Conservation (phyloP, 2,329 filamentous ascomycete species). For the Blastomyces parvus region DNA sequence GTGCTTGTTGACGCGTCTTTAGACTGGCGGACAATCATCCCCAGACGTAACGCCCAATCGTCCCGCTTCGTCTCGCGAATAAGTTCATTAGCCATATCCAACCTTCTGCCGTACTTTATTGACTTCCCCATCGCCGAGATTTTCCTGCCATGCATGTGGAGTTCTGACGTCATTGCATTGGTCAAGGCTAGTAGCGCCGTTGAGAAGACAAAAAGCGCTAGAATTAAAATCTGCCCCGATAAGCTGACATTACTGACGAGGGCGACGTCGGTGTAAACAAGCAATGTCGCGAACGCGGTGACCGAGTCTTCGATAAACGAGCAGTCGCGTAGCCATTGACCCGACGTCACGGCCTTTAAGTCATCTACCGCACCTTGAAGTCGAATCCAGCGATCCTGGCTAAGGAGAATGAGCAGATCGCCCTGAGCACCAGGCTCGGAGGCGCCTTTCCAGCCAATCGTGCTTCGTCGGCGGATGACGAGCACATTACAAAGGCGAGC, state of each 20-base stretch:
- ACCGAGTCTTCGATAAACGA: slow-evolving; percentile 44
- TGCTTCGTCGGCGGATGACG: not conserved
- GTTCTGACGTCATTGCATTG: slow-evolving; percentile 31
- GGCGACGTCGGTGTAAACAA: slow-evolving; percentile 50
- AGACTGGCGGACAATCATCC: slow-evolving; percentile 23
- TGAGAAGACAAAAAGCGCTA: slow-evolving; percentile 44
- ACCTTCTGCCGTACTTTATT: slow-evolving; percentile 25
- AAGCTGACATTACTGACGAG: slow-evolving; percentile 49
- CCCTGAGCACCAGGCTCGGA: slow-evolving; percentile 30
- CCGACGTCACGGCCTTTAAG: slow-evolving; percentile 50
- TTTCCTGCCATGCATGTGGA: slow-evolving; percentile 43
- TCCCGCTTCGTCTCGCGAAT: slow-evolving; percentile 27
- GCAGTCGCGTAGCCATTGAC: slow-evolving; percentile 47
- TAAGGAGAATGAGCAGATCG: slow-evolving; percentile 47
- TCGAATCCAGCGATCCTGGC: slow-evolving; percentile 43
- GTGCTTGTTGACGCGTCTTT: slow-evolving; percentile 1
- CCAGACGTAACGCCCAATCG: slow-evolving; percentile 33
- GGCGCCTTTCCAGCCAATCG: slow-evolving; percentile 5
- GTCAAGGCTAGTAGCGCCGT: slow-evolving; percentile 47
- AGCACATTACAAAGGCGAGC: slow-evolving; percentile 1
- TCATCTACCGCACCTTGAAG: slow-evolving; percentile 48
- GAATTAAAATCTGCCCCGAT: slow-evolving; percentile 44
- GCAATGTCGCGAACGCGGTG: slow-evolving; percentile 46
- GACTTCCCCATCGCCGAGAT: slow-evolving; percentile 10
- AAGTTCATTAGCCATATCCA: slow-evolving; percentile 32